Conservation (phyloP, 2,329 filamentous ascomycete species). For the Aspergillus brasiliensis region DNA sequence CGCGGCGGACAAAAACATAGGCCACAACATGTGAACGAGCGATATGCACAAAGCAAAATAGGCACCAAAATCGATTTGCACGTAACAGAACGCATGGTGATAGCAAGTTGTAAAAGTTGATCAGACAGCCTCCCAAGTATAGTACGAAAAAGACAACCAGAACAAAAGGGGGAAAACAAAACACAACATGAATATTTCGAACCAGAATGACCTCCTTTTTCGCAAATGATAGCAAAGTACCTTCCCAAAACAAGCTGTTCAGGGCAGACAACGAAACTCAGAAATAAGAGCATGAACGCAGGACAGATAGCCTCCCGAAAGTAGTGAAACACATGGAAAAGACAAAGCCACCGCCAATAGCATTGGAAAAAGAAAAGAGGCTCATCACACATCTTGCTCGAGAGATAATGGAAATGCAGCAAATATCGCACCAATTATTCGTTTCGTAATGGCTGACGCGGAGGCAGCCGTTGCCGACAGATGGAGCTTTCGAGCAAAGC, state of each 20-base stretch:
- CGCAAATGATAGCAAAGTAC: constrained; percentile 1
- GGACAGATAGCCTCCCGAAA: constrained; percentile 28
- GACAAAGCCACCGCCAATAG: constrained; percentile 7
- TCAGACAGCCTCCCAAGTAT: constrained; percentile 45
- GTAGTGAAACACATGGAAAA: constrained; percentile 14
- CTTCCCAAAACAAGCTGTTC: constrained; percentile 4
- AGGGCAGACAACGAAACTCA: neutral
- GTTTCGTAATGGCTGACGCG: neutral
- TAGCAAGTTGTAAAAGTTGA: constrained; percentile 28
- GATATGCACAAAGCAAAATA: constrained; percentile 16
- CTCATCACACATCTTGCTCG: neutral
- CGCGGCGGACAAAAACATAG: neutral
- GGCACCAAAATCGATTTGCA: constrained; percentile 5
- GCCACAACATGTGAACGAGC: constrained; percentile 7
- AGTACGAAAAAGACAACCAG: constrained; percentile 19
- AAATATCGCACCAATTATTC: neutral
- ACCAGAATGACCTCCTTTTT: constrained; percentile 18
- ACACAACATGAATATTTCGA: neutral
- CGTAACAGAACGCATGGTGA: constrained; percentile 9
- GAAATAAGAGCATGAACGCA: constrained; percentile 19
- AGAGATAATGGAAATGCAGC: constrained; percentile 1
- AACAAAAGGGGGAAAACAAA: no score
- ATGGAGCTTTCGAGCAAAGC: neutral
- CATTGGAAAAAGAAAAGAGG: neutral
- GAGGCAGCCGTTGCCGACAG: neutral